Conservation (phyloP, 1,284 basidiomycete species). For the Crocinoboletus sp. region DNA sequence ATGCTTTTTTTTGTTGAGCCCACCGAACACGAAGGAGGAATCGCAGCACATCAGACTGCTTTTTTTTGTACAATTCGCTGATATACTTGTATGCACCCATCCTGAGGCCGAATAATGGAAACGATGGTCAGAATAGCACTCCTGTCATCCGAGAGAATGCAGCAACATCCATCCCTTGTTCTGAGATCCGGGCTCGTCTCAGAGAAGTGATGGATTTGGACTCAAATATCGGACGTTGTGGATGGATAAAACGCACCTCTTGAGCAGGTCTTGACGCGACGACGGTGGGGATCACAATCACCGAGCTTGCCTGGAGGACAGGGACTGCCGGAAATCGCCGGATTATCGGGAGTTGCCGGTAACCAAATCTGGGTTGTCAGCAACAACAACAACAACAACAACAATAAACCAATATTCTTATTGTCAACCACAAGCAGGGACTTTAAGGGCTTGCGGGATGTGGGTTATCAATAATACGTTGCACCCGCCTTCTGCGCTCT, state of each 20-base stretch:
- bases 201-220: constrained; percentile 5
- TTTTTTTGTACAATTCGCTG: constrained; percentile 94
- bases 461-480: neutral
- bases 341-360: constrained; percentile 22
- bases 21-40: constrained; percentile 97
- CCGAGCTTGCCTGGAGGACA: neutral
- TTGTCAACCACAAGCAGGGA: no score
- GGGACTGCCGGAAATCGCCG: constrained; percentile 20
- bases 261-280: constrained; percentile 18
- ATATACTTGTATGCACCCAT: constrained; percentile 98
- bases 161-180: constrained; percentile 26
- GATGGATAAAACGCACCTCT: constrained; percentile 28
- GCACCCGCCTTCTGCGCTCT: neutral
- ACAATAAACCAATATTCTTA: constrained; percentile 22
- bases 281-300: constrained; percentile 1
- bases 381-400: no score
- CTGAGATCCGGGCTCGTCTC: constrained; percentile 7
- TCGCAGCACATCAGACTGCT: constrained; percentile 96
- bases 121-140: constrained; percentile 18
- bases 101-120: constrained; percentile 30
- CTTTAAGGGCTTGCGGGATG: constrained; percentile 18
- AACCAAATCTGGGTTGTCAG: constrained; percentile 11
- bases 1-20: constrained; percentile 28
- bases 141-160: constrained; percentile 17
- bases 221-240: neutral